These are phyloP conservation scores for Pythium biforme DNA, from an alignment of 352 stramenopile species.

Conservation along the genomic window DNA sequence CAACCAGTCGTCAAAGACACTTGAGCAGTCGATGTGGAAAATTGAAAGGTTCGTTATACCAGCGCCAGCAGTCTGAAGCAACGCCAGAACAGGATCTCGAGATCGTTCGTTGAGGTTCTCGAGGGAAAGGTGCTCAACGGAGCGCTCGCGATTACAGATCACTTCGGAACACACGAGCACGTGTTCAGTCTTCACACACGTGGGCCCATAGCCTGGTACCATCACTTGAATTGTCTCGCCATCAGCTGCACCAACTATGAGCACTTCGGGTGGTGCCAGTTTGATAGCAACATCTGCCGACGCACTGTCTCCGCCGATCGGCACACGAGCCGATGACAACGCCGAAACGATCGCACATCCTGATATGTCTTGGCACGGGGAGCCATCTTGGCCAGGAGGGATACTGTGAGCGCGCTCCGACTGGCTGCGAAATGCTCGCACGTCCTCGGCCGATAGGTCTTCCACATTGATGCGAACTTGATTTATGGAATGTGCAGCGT, in stretches of 20 bases:
- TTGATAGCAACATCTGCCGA: no score
- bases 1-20: not conserved
- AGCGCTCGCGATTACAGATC: not conserved
- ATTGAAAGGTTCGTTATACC: not conserved
- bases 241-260: not conserved
- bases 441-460: not conserved
- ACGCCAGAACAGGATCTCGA: not conserved
- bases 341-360: no score
- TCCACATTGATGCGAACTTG: not conserved
- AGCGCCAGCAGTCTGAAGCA: not conserved
- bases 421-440: not conserved
- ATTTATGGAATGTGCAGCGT: not conserved
- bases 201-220: not conserved
- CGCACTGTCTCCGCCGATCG: no score
- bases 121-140: not conserved
- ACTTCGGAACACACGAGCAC: not conserved
- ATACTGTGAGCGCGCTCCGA: not conserved
- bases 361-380: no score
- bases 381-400: no score
- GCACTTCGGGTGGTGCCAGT: not conserved
- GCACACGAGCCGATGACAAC: no score
- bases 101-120: not conserved
- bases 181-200: not conserved
- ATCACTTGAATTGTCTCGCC: no score
- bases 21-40: not conserved